These are phyloP conservation scores for Plantago rigida DNA, from an alignment of 305 asterid species.

Conservation along the genomic window DNA sequence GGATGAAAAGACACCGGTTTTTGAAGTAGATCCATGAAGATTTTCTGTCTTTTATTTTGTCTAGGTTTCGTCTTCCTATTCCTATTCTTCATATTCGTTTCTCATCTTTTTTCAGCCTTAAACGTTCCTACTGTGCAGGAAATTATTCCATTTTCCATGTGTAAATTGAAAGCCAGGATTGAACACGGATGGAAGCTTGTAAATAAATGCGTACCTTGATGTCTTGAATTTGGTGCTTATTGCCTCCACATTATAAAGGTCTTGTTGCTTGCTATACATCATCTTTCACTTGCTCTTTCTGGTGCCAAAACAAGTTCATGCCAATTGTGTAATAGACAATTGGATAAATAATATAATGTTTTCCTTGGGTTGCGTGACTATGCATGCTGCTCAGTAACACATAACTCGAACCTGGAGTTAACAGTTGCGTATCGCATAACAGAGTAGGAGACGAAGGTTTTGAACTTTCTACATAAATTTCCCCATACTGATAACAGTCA, in stretches of 20 bases:
- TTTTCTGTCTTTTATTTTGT: neutral
- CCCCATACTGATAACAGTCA: too few species aligned
- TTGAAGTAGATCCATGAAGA: neutral
- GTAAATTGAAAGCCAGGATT: neutral
- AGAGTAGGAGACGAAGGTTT: too few species aligned
- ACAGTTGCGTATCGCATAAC: too few species aligned
- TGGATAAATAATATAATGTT: too few species aligned
- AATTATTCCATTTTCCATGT: constrained; percentile 6
- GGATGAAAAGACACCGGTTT: neutral
- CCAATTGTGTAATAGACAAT: too few species aligned
- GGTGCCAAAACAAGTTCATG: too few species aligned
- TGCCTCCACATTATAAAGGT: neutral
- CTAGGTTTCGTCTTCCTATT: neutral
- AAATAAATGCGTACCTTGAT: constrained; percentile 1
- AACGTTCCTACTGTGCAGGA: neutral
- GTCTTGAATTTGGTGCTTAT: neutral
- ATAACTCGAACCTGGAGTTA: too few species aligned
- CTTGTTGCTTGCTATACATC: neutral
- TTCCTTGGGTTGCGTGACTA: too few species aligned
- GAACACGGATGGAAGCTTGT: neutral
- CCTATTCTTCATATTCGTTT: constrained; percentile 13
- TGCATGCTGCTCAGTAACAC: too few species aligned
- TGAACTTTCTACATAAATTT: too few species aligned
- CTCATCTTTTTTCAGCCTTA: neutral
- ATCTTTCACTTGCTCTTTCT: too few species aligned